These are phyloP conservation scores for Drechslerella coelobrocha DNA, from an alignment of 2,329 filamentous ascomycete species.

Conservation along the genomic window DNA sequence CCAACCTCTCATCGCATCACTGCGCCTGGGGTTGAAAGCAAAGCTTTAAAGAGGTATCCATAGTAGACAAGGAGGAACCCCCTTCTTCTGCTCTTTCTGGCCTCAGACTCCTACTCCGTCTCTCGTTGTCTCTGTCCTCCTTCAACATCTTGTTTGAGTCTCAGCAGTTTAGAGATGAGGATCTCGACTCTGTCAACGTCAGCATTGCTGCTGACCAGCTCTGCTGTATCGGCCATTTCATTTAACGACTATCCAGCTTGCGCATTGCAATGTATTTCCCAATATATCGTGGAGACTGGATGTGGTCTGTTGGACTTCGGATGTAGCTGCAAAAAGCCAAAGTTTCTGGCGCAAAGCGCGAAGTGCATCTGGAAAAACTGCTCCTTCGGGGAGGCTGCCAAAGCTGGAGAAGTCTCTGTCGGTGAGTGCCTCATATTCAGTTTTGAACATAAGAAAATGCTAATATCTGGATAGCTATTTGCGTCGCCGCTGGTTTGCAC, in stretches of 20 bases:
- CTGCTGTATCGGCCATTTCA: constrained; percentile 39
- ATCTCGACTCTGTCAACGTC: constrained; percentile 38
- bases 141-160: constrained; percentile 27
- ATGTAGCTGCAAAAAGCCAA: constrained; percentile 51
- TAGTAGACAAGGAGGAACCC: constrained; percentile 26
- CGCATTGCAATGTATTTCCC: constrained; percentile 48
- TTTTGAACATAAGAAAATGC: neutral
- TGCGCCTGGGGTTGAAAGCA: constrained; percentile 42
- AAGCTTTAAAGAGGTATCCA: constrained; percentile 40
- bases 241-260: constrained; percentile 47
- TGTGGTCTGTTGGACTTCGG: constrained; percentile 50
- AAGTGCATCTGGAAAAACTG: constrained; percentile 49
- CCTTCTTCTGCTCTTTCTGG: constrained; percentile 27
- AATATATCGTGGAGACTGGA: constrained; percentile 35
- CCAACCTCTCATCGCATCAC: constrained; percentile 11
- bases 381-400: constrained; percentile 29
- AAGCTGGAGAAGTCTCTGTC: constrained; percentile 36
- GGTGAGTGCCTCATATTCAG: constrained; percentile 15
- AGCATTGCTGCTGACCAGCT: constrained; percentile 39
- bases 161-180: constrained; percentile 38
- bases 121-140: constrained; percentile 48
- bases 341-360: constrained; percentile 41
- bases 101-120: constrained; percentile 49
- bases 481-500: constrained; percentile 29
- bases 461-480: constrained; percentile 23